Evolutionary conservation across 2,329 filamentous ascomycete genomes (phyloP).

Genomic region (Exophiala phaeomuriformis): DNA sequence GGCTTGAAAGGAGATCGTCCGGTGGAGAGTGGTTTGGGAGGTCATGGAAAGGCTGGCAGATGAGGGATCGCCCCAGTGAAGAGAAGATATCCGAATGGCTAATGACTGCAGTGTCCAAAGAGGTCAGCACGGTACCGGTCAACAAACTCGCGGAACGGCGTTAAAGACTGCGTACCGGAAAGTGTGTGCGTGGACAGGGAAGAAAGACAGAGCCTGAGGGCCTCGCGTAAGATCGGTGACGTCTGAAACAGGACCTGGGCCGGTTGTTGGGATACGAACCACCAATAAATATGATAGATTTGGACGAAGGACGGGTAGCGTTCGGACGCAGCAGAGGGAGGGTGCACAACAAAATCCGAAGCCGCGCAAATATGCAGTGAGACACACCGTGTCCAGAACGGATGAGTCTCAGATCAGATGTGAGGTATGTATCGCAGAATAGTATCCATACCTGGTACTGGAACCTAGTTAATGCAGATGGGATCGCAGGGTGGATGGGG

Average conservation of each 20-base stretch:
- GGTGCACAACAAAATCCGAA: slow-evolving; percentile 3
- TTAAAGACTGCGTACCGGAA: not conserved
- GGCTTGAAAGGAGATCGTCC: slow-evolving; percentile 86
- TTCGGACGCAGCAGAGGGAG: not conserved
- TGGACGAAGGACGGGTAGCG: slow-evolving; percentile 4
- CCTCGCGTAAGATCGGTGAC: slow-evolving; percentile 12
- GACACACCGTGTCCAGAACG: slow-evolving; percentile 3
- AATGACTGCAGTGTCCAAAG: not conserved
- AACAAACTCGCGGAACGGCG: not conserved
- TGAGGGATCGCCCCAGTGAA: not conserved
- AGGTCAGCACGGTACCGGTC: not conserved
- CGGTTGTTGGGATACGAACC: not conserved
- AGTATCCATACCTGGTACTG: not conserved
- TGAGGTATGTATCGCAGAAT: not conserved
- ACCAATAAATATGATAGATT: slow-evolving; percentile 4
- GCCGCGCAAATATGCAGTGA: slow-evolving; percentile 2
- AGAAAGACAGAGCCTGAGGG: slow-evolving; percentile 3
- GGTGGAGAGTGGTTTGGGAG: slow-evolving; percentile 67
- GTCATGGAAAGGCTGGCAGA: slow-evolving; percentile 21
- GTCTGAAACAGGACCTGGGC: slow-evolving; percentile 7
- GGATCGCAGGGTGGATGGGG: not conserved
- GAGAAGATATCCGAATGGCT: not conserved
- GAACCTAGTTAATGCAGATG: not conserved
- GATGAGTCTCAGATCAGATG: slow-evolving; percentile 9
- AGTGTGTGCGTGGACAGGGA: slow-evolving; percentile 2